phyloP scores from a whole-genome alignment of 2,329 filamentous ascomycete species.

The Arthrobotrys pseudoclavata region DNA sequence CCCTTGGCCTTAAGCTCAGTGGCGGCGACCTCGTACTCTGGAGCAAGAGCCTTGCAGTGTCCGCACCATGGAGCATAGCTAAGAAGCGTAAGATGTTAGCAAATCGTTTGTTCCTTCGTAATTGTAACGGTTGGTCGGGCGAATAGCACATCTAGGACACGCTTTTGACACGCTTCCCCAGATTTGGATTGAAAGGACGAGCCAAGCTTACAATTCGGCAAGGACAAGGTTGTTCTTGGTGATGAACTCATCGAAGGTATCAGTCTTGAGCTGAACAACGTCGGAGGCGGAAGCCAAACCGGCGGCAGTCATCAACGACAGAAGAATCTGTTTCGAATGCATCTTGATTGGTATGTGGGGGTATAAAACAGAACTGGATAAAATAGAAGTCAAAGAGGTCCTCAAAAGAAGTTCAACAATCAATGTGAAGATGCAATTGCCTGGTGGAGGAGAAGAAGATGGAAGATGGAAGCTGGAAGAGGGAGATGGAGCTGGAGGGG shows the following conservation, averaged over 20 bases:
- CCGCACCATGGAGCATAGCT: conserved; percentile 92
- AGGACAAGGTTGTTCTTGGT: conserved; percentile 88
- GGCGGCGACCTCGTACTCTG: conserved; percentile 89
- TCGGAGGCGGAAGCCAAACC: conserved; percentile 79
- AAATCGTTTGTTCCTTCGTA: background rate
- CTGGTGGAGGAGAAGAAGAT: conserved; percentile 32
- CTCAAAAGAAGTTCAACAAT: conserved; percentile 27
- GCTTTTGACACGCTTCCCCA: background rate
- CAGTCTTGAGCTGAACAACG: conserved; percentile 85
- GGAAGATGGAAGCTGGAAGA: conserved; percentile 38
- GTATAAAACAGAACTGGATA: conserved; percentile 12
- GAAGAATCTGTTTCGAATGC: conserved; percentile 46
- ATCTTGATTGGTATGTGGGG: conserved; percentile 41
- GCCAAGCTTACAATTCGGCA: conserved; percentile 83
- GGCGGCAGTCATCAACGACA: conserved; percentile 68
- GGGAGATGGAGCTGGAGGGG: conserved; percentile 23
- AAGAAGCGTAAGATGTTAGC: conserved; percentile 65
- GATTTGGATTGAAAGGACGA: background rate
- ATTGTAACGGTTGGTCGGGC: background rate
- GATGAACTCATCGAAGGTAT: conserved; percentile 88
- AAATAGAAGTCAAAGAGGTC: conserved; percentile 22
- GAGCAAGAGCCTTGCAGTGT: conserved; percentile 85
- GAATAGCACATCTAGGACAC: background rate
- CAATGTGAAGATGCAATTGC: conserved; percentile 39
- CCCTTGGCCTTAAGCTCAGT: conserved; percentile 88